Base-by-base conservation (phyloP, 1,284 basidiomycete genomes). In the Trichosporon sp. region DNA sequence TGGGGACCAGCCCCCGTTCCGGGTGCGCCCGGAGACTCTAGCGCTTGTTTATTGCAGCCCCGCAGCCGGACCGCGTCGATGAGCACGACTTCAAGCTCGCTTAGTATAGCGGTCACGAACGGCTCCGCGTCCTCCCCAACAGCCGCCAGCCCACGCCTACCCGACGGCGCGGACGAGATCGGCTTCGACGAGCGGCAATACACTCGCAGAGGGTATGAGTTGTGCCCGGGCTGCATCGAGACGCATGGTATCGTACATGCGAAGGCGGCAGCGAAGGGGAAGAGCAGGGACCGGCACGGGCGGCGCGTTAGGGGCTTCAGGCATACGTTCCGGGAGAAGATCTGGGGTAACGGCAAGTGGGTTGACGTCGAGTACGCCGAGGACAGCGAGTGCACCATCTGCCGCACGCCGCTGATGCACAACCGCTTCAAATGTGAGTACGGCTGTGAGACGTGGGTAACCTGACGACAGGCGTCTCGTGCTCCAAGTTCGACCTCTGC, bases 261-360 rank as follows among this genome's bases (percentile, higher is more conserved):
- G 21, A 80, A 78, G 61, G 76, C 78, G n/a, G 75, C 77, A 2
- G 74, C 76, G 6, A 76, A 75, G 51, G 70, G 75, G 46, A 68
- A 69, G 63, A 88, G 85, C 35, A 38, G 77, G 86, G 14, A 84
- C 85, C 7, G 73, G 67, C 32, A 40, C 43, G 31, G 65, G 16
- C 48, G 66, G 14, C 51, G 68, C 6, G 21, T 43, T 31, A 40
- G 68, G 89, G 88, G 91, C 75, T 83, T 92, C 70, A 87, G 93
- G 21, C 93, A 96, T 80, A 91, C 92, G 0, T 96, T 91, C 80
- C 84, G 89, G 63, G 93, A 95, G 84, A 92, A 91, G 82, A 87
- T 91, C 8, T 96, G 93, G 93, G 89, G 89, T 0, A 87, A 87
- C 32, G 85, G 85, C 61, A 91, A 92, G 2, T 96, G 93, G 94